Evolutionary conservation across 495 filamentous ascomycete species (phyloP).

Genomic region (Penicillium waksmanii): DNA sequence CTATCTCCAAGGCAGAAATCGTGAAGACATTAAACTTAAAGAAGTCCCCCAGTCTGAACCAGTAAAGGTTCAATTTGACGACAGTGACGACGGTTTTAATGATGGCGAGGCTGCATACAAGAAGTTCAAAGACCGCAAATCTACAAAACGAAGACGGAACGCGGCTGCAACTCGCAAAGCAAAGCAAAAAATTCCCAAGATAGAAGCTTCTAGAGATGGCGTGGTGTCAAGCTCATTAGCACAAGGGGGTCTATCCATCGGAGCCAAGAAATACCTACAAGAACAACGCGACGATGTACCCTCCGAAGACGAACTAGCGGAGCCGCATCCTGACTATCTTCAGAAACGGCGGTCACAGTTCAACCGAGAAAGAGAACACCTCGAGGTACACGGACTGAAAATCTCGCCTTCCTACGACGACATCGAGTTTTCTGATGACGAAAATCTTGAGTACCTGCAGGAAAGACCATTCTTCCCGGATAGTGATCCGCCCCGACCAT

Average conservation of each 20-base stretch:
- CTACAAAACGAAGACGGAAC: constrained; percentile 55
- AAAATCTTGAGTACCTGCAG: constrained; percentile 60
- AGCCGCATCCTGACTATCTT: constrained; percentile 61
- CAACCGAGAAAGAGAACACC: constrained; percentile 54
- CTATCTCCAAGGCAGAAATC: constrained; percentile 9
- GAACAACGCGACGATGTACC: constrained; percentile 48
- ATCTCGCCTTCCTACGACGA: constrained; percentile 81
- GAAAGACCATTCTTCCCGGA: constrained; percentile 72
- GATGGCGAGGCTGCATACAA: constrained; percentile 58
- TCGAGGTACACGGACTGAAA: constrained; percentile 70
- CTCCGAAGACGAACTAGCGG: constrained; percentile 60
- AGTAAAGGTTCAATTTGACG: constrained; percentile 21
- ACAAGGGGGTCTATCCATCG: constrained; percentile 10
- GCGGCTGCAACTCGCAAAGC: constrained; percentile 52
- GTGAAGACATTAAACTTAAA: not conserved
- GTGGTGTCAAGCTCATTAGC: constrained; percentile 19
- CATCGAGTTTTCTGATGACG: constrained; percentile 87
- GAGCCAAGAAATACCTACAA: constrained; percentile 27
- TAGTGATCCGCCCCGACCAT: constrained; percentile 63
- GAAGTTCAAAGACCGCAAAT: constrained; percentile 62
- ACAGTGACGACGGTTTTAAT: constrained; percentile 47
- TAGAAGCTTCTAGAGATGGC: constrained; percentile 20
- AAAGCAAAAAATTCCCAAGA: constrained; percentile 35
- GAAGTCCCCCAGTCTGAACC: constrained; percentile 3
- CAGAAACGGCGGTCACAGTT: constrained; percentile 55